These are phyloP conservation scores for Aspergillus amoenus DNA, from an alignment of 2,329 filamentous ascomycete genomes.

Conservation along the genomic window DNA sequence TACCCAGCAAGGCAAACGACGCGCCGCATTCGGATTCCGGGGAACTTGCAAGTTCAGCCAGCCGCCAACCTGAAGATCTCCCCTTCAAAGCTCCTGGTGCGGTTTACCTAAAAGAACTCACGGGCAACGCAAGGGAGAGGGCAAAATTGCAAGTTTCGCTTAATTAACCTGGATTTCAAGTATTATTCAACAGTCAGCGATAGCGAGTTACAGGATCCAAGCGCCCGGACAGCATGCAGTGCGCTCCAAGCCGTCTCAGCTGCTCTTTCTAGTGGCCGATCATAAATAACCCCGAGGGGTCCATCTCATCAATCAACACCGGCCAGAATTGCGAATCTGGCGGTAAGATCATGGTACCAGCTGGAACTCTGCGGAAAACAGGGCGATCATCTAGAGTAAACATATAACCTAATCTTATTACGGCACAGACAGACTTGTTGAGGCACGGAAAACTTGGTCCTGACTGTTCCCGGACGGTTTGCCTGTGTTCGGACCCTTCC, in stretches of 20 bases:
- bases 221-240: constrained; percentile 20
- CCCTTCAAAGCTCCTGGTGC: background rate
- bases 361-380: background rate
- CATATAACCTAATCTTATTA: constrained; percentile 2
- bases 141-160: background rate
- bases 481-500: too few species aligned
- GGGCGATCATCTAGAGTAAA: background rate
- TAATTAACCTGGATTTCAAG: constrained; percentile 5
- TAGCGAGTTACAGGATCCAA: constrained; percentile 7
- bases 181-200: background rate
- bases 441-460: background rate
- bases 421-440: background rate
- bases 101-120: constrained; percentile 5
- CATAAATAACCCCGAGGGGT: constrained; percentile 14
- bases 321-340: constrained; percentile 2
- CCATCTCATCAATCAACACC: constrained; percentile 9
- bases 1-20: background rate
- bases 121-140: constrained; percentile 7
- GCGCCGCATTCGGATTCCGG: background rate
- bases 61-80: background rate
- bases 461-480: too few species aligned
- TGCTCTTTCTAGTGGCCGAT: constrained; percentile 22
- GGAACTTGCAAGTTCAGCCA: background rate
- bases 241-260: constrained; percentile 17
- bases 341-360: background rate